Evolutionary conservation across 2,329 filamentous ascomycete genomes (phyloP).

Genomic region (Microdochium paspali): DNA sequence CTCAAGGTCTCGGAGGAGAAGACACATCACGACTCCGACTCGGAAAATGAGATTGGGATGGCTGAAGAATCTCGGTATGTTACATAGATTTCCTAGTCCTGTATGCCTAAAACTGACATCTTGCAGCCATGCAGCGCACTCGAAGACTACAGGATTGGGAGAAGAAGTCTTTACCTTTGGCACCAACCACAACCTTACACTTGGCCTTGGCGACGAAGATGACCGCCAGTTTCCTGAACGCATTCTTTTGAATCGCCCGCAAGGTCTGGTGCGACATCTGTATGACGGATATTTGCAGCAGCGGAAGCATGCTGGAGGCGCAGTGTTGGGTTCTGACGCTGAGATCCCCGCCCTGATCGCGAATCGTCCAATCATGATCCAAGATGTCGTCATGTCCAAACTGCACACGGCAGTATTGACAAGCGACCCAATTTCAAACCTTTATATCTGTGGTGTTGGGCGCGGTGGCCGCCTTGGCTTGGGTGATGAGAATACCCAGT

Average conservation of each 20-base stretch:
- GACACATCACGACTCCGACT: constrained; percentile 35
- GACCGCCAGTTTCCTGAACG: constrained; percentile 91
- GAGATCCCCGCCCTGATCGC: constrained; percentile 66
- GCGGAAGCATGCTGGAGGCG: constrained; percentile 11
- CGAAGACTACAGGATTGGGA: constrained; percentile 32
- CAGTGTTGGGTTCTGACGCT: constrained; percentile 6
- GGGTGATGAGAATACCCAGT: constrained; percentile 82
- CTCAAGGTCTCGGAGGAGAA: constrained; percentile 30
- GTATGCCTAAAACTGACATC: constrained; percentile 15
- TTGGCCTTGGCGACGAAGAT: constrained; percentile 92
- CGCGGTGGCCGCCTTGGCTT: constrained; percentile 82
- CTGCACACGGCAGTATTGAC: constrained; percentile 85
- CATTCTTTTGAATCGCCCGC: constrained; percentile 65
- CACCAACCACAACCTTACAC: constrained; percentile 88
- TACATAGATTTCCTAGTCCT: no score
- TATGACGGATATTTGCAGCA: constrained; percentile 56
- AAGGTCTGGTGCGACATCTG: constrained; percentile 65
- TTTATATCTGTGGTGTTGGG: constrained; percentile 89
- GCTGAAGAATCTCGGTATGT: constrained; percentile 15
- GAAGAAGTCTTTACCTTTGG: constrained; percentile 92
- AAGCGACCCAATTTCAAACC: constrained; percentile 75
- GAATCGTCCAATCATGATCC: constrained; percentile 63
- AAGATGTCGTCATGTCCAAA: constrained; percentile 82
- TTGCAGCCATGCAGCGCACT: constrained; percentile 5
- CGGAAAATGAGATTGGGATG: constrained; percentile 44